phyloP scores from a whole-genome alignment of 306 rosid species.

The Phaseolus lunatus region DNA sequence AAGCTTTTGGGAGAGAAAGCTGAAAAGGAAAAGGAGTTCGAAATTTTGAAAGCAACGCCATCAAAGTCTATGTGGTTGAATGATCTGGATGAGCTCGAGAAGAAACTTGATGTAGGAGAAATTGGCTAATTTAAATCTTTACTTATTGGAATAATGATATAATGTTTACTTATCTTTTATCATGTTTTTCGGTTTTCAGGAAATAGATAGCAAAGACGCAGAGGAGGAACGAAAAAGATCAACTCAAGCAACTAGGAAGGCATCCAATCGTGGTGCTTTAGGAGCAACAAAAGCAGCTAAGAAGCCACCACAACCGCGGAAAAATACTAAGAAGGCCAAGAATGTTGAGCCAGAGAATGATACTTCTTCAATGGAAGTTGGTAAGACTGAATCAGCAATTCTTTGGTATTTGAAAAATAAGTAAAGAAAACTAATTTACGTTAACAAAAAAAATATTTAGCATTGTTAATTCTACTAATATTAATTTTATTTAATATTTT shows the following conservation, averaged over 20 bases:
- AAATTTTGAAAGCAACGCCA: slow-evolving; percentile 70
- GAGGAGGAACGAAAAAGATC: slow-evolving; percentile 63
- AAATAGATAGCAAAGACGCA: slow-evolving; percentile 68
- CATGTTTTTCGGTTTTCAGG: slow-evolving; percentile 54
- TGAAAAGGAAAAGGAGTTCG: slow-evolving; percentile 63
- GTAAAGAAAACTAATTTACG: too few relatives aligned
- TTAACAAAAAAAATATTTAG: too few relatives aligned
- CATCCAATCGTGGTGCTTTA: slow-evolving; percentile 27
- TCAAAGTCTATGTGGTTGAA: slow-evolving; percentile 74
- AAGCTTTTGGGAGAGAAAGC: slow-evolving; percentile 68
- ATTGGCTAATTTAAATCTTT: neutral
- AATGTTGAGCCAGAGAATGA: slow-evolving; percentile 60
- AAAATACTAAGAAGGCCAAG: slow-evolving; percentile 67
- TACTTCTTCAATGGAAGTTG: slow-evolving; percentile 67
- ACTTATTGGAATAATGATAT: neutral
- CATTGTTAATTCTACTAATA: too few relatives aligned
- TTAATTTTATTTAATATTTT: too few relatives aligned
- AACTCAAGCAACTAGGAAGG: slow-evolving; percentile 54
- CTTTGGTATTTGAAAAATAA: too few relatives aligned
- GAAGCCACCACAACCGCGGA: slow-evolving; percentile 75
- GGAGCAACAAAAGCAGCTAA: slow-evolving; percentile 59
- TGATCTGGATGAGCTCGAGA: slow-evolving; percentile 79
- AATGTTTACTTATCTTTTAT: neutral
- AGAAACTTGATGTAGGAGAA: slow-evolving; percentile 70
- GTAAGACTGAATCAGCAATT: slow-evolving; percentile 49